Conservation (phyloP, 2,329 filamentous ascomycete genomes). For the Talaromyces rugulosus region DNA sequence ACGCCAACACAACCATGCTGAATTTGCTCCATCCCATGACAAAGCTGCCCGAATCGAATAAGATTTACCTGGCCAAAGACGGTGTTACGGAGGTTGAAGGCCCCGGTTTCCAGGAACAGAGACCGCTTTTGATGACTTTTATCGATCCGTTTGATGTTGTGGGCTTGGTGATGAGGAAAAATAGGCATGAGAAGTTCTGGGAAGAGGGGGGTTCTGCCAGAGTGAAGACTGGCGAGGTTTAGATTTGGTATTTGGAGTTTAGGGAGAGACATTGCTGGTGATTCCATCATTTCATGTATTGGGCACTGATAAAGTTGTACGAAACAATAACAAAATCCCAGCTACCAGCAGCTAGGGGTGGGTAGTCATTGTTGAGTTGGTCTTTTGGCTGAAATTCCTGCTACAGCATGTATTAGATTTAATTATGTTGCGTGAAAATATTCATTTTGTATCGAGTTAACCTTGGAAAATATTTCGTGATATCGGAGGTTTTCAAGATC, state of each 20-base stretch:
- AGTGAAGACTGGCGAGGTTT: background rate
- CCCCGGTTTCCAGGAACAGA: slow-evolving; percentile 46
- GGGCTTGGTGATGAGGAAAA: slow-evolving; percentile 31
- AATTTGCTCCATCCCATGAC: slow-evolving; percentile 50
- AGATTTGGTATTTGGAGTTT: background rate
- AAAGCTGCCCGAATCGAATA: slow-evolving; percentile 47
- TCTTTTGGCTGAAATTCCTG: too few relatives aligned
- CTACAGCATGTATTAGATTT: too few relatives aligned
- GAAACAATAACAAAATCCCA: too few relatives aligned
- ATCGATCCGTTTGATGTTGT: slow-evolving; percentile 42
- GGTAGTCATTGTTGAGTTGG: too few relatives aligned
- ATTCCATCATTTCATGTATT: too few relatives aligned
- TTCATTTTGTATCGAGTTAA: too few relatives aligned
- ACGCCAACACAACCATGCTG: slow-evolving; percentile 48
- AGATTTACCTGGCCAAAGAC: slow-evolving; percentile 49
- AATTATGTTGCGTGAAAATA: too few relatives aligned
- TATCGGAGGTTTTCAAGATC: too few relatives aligned
- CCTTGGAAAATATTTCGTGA: too few relatives aligned
- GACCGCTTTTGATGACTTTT: slow-evolving; percentile 41
- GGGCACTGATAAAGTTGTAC: too few relatives aligned
- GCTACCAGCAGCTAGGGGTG: too few relatives aligned
- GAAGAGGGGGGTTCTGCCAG: slow-evolving; percentile 17
- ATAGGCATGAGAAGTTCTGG: slow-evolving; percentile 39
- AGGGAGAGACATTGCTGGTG: too few relatives aligned
- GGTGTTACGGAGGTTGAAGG: slow-evolving; percentile 50